Percentiles rank a stretch among this genome's conserved stretches.
phyloP scores from a whole-genome alignment of 2,329 filamentous ascomycete species.

The Apiospora phragmitis region DNA sequence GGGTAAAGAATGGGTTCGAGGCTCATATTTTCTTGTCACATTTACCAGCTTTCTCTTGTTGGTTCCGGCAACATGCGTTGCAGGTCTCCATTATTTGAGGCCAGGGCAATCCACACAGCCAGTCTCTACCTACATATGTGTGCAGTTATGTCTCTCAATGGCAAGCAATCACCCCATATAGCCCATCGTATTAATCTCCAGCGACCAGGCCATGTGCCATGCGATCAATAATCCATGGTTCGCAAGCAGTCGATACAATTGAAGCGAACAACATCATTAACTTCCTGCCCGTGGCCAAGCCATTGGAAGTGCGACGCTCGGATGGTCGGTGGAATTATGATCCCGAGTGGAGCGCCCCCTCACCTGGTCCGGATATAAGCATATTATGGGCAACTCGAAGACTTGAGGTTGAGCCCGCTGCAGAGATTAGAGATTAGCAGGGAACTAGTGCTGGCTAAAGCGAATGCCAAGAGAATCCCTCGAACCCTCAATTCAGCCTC shows the following conservation, averaged over 20 bases:
- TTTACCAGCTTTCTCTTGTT: neutral
- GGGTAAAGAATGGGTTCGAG: neutral
- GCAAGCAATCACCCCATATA: neutral
- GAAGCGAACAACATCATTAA: neutral
- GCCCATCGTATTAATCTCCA: neutral
- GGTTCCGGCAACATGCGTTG: neutral
- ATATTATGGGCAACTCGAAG: slow-evolving; percentile 3
- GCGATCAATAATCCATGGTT: neutral
- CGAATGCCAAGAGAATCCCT: slow-evolving; percentile 6
- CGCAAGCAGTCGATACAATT: neutral
- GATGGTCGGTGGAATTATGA: neutral
- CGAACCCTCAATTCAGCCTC: slow-evolving; percentile 10
- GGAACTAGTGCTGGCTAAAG: slow-evolving; percentile 1
- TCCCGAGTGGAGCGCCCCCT: slow-evolving; percentile 2
- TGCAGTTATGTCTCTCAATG: neutral
- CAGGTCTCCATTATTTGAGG: neutral
- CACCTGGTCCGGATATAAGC: neutral
- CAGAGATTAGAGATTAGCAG: slow-evolving; percentile 3
- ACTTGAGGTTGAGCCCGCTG: neutral
- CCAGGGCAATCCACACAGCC: neutral
- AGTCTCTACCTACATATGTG: neutral
- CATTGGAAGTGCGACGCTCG: neutral
- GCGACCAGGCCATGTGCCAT: neutral
- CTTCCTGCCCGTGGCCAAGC: too few relatives aligned
- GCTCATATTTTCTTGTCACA: neutral